Base-by-base conservation (phyloP, 768 basidiomycete genomes). In the Mycena maculata region DNA sequence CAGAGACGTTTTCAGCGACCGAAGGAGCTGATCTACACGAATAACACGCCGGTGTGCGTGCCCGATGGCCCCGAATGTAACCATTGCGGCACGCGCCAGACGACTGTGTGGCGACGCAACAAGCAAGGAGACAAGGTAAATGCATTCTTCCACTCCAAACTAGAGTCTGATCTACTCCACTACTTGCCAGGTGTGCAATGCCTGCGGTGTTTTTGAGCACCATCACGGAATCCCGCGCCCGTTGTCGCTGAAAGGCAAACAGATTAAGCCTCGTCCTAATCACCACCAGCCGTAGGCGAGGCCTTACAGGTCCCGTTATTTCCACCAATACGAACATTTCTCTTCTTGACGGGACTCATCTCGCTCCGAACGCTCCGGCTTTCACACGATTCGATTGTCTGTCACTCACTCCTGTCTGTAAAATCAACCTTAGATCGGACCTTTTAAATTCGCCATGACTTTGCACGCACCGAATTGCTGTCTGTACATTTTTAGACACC, bases 131-230 rank as follows among this genome's bases (percentile, higher is more conserved):
- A n/a, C 5, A 42, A 59, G 31, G 33, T 36, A 36, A 36, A 36
- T 36, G 33, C 33, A 13, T 36, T n/a, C n/a, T n/a, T n/a, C n/a
- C n/a, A n/a, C n/a, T n/a, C n/a, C n/a, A n/a, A n/a, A n/a, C n/a
- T n/a, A n/a, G n/a, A n/a, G n/a, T n/a, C n/a, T n/a, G n/a, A n/a
- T n/a, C n/a, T n/a, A n/a, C n/a, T n/a, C n/a, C n/a, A n/a, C n/a
- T n/a, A n/a, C n/a, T n/a, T n/a, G n/a, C n/a, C n/a, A n/a, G n/a
- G 56, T 57, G 41, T 57, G 56, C 30, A 57, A 57, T 20, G 56
- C 56, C 6, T 57, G 56, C 18, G 56, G 56, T 4, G 56, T 57
- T 18, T 57, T 31, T 28, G 10, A n/a, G 56, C 55, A 41, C 25
- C 41, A 42, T 12, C 39, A 41, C 23, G 42, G 56, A 18, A 57